Conservation (phyloP, 1,284 basidiomycete genomes). For the Ceratobasidium sp. region DNA sequence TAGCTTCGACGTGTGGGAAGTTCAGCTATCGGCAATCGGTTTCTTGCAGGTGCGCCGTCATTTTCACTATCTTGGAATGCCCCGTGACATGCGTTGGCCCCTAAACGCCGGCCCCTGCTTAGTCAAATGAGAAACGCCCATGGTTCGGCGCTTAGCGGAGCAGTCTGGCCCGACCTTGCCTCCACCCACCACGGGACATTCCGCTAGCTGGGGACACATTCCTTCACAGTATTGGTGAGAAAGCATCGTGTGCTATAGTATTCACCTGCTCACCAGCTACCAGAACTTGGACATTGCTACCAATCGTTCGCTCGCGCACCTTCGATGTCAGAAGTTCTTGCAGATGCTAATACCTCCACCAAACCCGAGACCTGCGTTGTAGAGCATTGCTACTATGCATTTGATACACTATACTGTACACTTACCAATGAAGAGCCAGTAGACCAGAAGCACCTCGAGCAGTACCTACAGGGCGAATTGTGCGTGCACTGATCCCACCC, state of each 20-base stretch:
- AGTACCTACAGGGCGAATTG: conserved; percentile 69
- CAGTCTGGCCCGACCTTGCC: neutral
- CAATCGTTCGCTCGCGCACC: neutral
- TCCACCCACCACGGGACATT: neutral
- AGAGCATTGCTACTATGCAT: conserved; percentile 80
- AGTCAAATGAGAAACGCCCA: conserved; percentile 21
- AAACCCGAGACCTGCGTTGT: conserved; percentile 60
- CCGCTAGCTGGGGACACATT: conserved; percentile 4
- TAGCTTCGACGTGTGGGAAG: neutral
- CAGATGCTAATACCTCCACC: neutral
- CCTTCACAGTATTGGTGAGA: neutral
- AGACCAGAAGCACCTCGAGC: conserved; percentile 60
- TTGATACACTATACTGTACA: conserved; percentile 77
- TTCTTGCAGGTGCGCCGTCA: neutral
- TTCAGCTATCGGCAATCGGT: neutral
- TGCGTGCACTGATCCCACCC: conserved; percentile 5
- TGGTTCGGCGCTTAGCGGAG: conserved; percentile 12
- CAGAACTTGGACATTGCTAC: neutral
- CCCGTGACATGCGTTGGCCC: neutral
- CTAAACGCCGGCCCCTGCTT: neutral
- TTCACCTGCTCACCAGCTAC: neutral
- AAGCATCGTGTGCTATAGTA: neutral
- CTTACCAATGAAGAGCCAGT: conserved; percentile 64
- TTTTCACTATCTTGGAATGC: neutral
- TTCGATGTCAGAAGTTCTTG: conserved; percentile 7